Conservation (phyloP, 805 yeast species). For the Barnettozyma populi region DNA sequence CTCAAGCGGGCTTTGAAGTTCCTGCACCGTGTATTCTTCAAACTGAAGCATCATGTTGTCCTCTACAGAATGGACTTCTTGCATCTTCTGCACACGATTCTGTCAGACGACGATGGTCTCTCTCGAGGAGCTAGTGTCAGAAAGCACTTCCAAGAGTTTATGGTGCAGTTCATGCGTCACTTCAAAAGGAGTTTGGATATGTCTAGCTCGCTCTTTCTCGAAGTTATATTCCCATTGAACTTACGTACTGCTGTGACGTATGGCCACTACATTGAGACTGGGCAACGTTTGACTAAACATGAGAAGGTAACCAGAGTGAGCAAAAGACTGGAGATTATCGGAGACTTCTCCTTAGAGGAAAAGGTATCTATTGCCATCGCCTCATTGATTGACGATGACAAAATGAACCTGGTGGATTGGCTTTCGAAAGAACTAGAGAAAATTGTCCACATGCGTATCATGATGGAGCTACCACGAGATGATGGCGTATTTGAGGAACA, state of each 20-base stretch:
- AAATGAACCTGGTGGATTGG: slow-evolving; percentile 39
- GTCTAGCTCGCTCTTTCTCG: slow-evolving; percentile 53
- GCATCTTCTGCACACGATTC: slow-evolving; percentile 46
- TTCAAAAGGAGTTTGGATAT: slow-evolving; percentile 41
- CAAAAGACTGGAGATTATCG: slow-evolving; percentile 5
- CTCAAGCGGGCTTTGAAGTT: slow-evolving; percentile 62
- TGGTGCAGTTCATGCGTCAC: slow-evolving; percentile 58
- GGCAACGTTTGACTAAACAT: slow-evolving; percentile 32
- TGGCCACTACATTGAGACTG: slow-evolving; percentile 55
- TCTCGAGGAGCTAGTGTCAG: slow-evolving; percentile 42
- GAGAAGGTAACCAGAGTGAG: not conserved
- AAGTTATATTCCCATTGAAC: slow-evolving; percentile 52
- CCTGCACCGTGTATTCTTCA: slow-evolving; percentile 65
- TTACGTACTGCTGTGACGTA: slow-evolving; percentile 30
- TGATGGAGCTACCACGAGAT: slow-evolving; percentile 3
- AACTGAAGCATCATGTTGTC: slow-evolving; percentile 51
- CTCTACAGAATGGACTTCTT: slow-evolving; percentile 73
- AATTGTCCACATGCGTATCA: slow-evolving; percentile 15
- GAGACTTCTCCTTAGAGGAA: slow-evolving; percentile 35
- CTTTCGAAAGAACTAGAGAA: slow-evolving; percentile 33
- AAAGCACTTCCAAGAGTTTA: slow-evolving; percentile 58
- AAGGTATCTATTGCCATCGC: slow-evolving; percentile 47
- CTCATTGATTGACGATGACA: slow-evolving; percentile 41
- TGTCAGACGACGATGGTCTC: slow-evolving; percentile 43
- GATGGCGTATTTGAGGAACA: slow-evolving; percentile 2